Evolutionary conservation across 2,329 filamentous ascomycete species (phyloP), one percentile per base, ranked within the genome.

Genomic region (Ascochyta pisi): DNA sequence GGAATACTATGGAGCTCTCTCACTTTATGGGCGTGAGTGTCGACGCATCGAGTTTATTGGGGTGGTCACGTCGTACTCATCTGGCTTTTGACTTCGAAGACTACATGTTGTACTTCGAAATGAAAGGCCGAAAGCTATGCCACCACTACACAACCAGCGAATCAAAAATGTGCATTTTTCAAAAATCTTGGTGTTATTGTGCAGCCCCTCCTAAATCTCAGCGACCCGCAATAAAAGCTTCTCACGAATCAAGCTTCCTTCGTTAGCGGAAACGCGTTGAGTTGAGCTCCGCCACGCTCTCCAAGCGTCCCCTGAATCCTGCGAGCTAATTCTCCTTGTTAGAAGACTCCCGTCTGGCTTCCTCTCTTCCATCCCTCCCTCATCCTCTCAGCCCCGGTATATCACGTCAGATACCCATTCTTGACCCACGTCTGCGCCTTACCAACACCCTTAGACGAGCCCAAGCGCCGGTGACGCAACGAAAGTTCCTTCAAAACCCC

Each of bases 401-500:
- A 19, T 22, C 23, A 43, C n/a, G 41, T 43, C 41, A 43, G 16
- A 43, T 43, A 33, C 8, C 41, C 27, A 22, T 15, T 12, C 27
- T 31, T 16, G 1, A 43, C 29, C 42, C 42, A 45, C 26, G 34
- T 13, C 35, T 46, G 6, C 19, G 19, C 27, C 24, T 7, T 10
- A 13, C 19, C 19, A 19, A 9, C 37, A 12, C 12, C 16, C 19
- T 10, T 12, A 9, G 27, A 29, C 27, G 27, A 29, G 8, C 27
- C 7, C 8, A 10, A 43, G 16, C 22, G 40, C 2, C 40, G 27
- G 0, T 40, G 39, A 22, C 15, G 24, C 9, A 9, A 10, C 19
- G 35, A 26, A n/a, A 65, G 33, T 23, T 41, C 49, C 29, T 49
- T 43, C 57, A 58, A 47, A n/a, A 55, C 34, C 62, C 57, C 52